phyloP scores from a whole-genome alignment of 495 filamentous ascomycete species.

The Penicillium coffeae region DNA sequence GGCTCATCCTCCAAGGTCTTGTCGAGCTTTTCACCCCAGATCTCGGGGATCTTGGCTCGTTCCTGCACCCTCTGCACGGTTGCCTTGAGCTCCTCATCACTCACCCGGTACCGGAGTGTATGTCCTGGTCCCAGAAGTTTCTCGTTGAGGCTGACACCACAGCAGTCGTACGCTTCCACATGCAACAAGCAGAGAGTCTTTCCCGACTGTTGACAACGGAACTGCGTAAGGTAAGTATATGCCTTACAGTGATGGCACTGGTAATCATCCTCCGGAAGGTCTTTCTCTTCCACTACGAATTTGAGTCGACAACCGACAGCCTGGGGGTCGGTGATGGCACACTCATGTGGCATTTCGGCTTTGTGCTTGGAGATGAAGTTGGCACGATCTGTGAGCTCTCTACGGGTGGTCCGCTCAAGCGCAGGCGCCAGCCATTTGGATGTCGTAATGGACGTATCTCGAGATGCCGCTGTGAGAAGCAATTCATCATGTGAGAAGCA shows the following conservation, averaged over 20 bases:
- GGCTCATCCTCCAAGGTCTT: constrained; percentile 76
- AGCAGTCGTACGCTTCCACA: constrained; percentile 74
- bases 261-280: constrained; percentile 84
- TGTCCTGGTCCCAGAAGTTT: constrained; percentile 61
- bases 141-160: constrained; percentile 58
- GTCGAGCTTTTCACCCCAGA: constrained; percentile 88
- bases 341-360: constrained; percentile 47
- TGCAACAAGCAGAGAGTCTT: constrained; percentile 78
- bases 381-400: constrained; percentile 66
- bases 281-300: constrained; percentile 58
- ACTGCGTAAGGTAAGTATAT: constrained; percentile 87
- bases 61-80: constrained; percentile 76
- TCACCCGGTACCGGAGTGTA: constrained; percentile 68
- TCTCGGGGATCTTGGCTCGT: constrained; percentile 78
- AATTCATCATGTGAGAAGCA: constrained; percentile 98
- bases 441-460: constrained; percentile 82
- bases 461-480: constrained; percentile 77
- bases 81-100: constrained; percentile 61
- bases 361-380: constrained; percentile 64
- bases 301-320: constrained; percentile 38
- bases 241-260: constrained; percentile 90
- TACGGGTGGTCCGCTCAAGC: constrained; percentile 66
- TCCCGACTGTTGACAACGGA: constrained; percentile 71
- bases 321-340: constrained; percentile 33
- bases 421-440: constrained; percentile 93